Evolutionary conservation across 352 stramenopile genomes (phyloP), one percentile per base, ranked within the genome.

Genomic region (Globisporangium spinosum): DNA sequence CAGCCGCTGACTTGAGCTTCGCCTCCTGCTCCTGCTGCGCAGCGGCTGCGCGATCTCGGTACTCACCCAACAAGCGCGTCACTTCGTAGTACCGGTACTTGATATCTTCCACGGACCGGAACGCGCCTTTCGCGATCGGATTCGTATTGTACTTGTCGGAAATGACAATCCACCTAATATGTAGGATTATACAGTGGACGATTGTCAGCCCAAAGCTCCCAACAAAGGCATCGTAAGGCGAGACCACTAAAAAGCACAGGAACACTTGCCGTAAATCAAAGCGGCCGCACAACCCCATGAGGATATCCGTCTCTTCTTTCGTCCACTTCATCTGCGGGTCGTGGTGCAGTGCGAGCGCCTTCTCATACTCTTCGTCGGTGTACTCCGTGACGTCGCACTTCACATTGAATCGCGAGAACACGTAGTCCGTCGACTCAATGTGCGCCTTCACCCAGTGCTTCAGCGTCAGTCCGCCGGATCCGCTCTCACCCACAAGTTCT

Each of bases 81-180:
- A 77, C 73, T 59, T 91, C 81, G 58, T 92, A 89, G 62, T 90
- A 90, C 15, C 83, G 75, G 59, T 89, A 89, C 65, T 90, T 92
- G 34, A 90, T 82, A 60, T 90, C 83, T 58, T 92, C 82, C 20
- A 90, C 65, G 8, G 80, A 86, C 35, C 80, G 69, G 10, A 57
- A 49, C 20, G 72, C 62, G 3, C 64, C 66, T 69, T 79, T 85
- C 29, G 68, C 71, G 40, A 80, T 73, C 15, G 76, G 62, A 7
- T 76, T 73, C 3, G 72, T 70, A 63, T 87, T 88, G 65, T 85
- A 91, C 49, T 80, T 77, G 62, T 91, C 83, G 8, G 75, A 66
- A 23, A 91, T 68, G 32, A 91, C 79, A 23, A 91, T 71, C 83
- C 83, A 91, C 17, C 77, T 83, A 58, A 17, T 32, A n/a, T 83